Conservation (phyloP, 164 flowering plant species). For the Euptelea pleiosperma region DNA sequence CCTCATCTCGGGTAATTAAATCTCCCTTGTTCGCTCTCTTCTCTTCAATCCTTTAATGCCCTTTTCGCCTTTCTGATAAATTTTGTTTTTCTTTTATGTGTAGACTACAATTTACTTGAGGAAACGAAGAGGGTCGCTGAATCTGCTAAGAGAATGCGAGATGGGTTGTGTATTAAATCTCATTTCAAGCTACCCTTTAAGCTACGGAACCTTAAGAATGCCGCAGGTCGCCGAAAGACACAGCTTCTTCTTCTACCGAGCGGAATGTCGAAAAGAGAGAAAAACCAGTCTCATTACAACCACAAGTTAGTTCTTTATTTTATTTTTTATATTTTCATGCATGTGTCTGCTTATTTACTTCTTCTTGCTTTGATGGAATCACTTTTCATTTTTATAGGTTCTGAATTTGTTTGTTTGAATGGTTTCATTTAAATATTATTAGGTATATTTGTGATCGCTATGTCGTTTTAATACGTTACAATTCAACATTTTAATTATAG, state of each 20-base stretch:
- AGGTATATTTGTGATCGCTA: no score
- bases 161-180: slow-evolving; percentile 31
- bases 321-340: no score
- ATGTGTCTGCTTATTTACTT: no score
- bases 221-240: slow-evolving; percentile 49
- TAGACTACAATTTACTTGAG: slow-evolving; percentile 74
- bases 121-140: slow-evolving; percentile 72
- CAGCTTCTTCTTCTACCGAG: slow-evolving; percentile 50
- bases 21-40: background rate
- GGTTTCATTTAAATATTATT: no score
- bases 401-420: no score
- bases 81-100: slow-evolving; percentile 2
- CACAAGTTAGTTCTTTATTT: slow-evolving; percentile 38
- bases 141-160: slow-evolving; percentile 59
- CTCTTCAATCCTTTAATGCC: background rate
- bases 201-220: slow-evolving; percentile 42
- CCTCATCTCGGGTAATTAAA: slow-evolving; percentile 16
- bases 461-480: no score
- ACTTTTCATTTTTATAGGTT: no score
- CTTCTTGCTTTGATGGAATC: no score
- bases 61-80: background rate
- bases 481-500: no score
- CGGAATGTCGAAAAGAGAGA: slow-evolving; percentile 73
- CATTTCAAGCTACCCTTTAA: slow-evolving; percentile 37
- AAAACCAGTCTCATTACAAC: slow-evolving; percentile 50